Evolutionary conservation across 2,329 filamentous ascomycete genomes (phyloP), one percentile per base, ranked within the genome.

Genomic region (Davidsoniella virescens): DNA sequence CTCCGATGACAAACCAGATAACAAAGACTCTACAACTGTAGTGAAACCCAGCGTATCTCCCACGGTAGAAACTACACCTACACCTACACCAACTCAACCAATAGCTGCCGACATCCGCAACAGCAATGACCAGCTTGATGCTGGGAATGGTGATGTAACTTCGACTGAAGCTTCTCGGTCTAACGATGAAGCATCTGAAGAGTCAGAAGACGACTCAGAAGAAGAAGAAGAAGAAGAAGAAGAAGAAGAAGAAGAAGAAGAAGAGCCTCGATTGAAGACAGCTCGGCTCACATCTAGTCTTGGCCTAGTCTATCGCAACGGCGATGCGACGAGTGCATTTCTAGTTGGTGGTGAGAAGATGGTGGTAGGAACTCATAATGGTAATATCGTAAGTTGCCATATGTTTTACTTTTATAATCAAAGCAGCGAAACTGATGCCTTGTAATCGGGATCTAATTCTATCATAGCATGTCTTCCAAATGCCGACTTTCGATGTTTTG

Each of bases 361-460:
- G 90, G 82, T 95, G 55, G 72, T 94, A 58, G 92, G 90, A 56
- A 95, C 92, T 29, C 90, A 98, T 64, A 94, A 94, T 67, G 92
- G 92, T 59, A 94, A 92, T 60, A 90, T 96, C 59, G 87, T 93
- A 72, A 70, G 82, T 23, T n/a, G 16, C 29, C 14, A 6, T 39
- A 8, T 14, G n/a, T 6, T 9, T 9, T 1, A 12, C 14, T 2
- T 5, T 14, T 16, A n/a, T 20, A n/a, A 17, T 5, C 23, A 23
- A 23, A 23, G 20, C 20, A 23, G 20, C 20, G 20, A 23, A 23
- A 33, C 16, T 12, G 10, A 16, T 47, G 9, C 14, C 44, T 36
- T 23, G 20, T 29, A 10, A 23, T n/a, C 20, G 4, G 20, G 20
- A 23, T 39, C 59, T 65, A 62, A 67, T 55, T 49, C 36, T 25